phyloP scores from a whole-genome alignment of 352 stramenopile species.

The Plasmopara viticola region DNA sequence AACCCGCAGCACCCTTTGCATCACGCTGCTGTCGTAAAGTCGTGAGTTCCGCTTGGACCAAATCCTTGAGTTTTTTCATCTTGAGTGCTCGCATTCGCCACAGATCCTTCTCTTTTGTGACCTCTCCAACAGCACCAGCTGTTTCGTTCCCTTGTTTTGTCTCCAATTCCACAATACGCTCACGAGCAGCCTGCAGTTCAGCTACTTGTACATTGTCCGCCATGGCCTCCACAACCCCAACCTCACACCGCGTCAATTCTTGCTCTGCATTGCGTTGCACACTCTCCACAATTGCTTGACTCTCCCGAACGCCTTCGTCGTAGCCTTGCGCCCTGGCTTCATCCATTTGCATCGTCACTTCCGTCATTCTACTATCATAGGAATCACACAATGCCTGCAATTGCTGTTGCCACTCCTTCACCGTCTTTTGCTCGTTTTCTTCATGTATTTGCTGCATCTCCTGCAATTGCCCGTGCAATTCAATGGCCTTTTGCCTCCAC shows the following conservation, averaged over 20 bases:
- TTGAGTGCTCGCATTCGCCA: constrained; percentile 75
- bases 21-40: constrained; percentile 30
- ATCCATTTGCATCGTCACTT: constrained; percentile 70
- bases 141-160: constrained; percentile 1
- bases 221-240: constrained; percentile 15
- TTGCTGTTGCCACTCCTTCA: constrained; percentile 47
- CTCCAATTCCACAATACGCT: constrained; percentile 21
- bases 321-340: constrained; percentile 60
- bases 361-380: constrained; percentile 68
- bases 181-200: constrained; percentile 17
- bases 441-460: constrained; percentile 33
- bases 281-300: constrained; percentile 58
- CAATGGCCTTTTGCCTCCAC: constrained; percentile 65
- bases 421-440: constrained; percentile 39
- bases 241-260: constrained; percentile 25
- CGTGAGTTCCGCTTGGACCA: constrained; percentile 51
- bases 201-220: constrained; percentile 8
- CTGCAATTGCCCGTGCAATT: constrained; percentile 55
- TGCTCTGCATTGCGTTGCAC: constrained; percentile 45
- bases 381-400: constrained; percentile 60
- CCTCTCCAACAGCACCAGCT: constrained; percentile 12
- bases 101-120: constrained; percentile 59
- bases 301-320: constrained; percentile 71
- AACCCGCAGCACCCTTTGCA: constrained; percentile 6
- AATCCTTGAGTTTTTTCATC: constrained; percentile 82